phyloP scores from a whole-genome alignment of 495 filamentous ascomycete species.

The Tuber aestivum region DNA sequence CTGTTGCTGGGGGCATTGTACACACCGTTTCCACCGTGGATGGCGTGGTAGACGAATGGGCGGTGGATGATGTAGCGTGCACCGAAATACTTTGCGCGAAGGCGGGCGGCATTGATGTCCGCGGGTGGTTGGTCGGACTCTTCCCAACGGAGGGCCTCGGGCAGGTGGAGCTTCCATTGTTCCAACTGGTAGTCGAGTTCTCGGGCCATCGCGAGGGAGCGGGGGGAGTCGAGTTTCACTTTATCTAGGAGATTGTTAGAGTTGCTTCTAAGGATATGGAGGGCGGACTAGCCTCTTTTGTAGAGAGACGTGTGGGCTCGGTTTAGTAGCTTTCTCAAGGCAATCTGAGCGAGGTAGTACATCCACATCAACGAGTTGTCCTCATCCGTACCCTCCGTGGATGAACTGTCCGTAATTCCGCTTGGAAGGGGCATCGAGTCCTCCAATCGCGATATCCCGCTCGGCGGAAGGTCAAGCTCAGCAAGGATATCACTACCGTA shows the following conservation, averaged over 20 bases:
- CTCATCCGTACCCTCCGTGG: slow-evolving; percentile 43
- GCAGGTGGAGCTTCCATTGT: slow-evolving; percentile 48
- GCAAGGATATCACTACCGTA: slow-evolving; percentile 74
- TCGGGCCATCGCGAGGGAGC: slow-evolving; percentile 37
- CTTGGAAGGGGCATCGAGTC: slow-evolving; percentile 60
- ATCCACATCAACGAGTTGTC: slow-evolving; percentile 56
- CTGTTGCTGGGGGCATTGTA: slow-evolving; percentile 36
- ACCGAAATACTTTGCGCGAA: slow-evolving; percentile 92
- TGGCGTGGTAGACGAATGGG: slow-evolving; percentile 63
- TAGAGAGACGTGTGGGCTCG: slow-evolving; percentile 74
- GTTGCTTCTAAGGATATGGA: neutral
- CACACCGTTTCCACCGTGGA: slow-evolving; percentile 49
- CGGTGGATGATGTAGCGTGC: slow-evolving; percentile 84
- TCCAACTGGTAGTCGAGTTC: slow-evolving; percentile 47
- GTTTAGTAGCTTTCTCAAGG: slow-evolving; percentile 79
- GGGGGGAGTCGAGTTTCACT: slow-evolving; percentile 37
- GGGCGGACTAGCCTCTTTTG: slow-evolving; percentile 48
- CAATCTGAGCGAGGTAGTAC: slow-evolving; percentile 80
- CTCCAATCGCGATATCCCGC: slow-evolving; percentile 67
- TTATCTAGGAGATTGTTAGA: slow-evolving; percentile 23
- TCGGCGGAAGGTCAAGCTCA: slow-evolving; percentile 76
- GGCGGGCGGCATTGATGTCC: slow-evolving; percentile 75
- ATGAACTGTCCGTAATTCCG: slow-evolving; percentile 43
- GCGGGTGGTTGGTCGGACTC: slow-evolving; percentile 60
- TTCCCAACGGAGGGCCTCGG: slow-evolving; percentile 55